A percentile compares a stretch with the other conserved stretches of the same genome.
Evolutionary conservation across 2,329 filamentous ascomycete genomes (phyloP).

Genomic region (Botryotinia calthae): DNA sequence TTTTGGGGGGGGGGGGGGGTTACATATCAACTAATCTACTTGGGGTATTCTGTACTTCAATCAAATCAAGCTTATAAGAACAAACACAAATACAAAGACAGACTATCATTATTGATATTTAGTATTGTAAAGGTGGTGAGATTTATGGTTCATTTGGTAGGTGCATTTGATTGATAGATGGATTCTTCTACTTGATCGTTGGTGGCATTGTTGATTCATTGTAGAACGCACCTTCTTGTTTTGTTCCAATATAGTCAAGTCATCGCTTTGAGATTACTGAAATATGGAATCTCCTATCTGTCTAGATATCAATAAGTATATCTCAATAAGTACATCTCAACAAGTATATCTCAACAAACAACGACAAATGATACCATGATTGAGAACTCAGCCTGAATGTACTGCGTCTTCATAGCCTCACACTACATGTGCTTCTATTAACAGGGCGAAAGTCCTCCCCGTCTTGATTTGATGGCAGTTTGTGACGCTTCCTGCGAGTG

Average conservation of each 20-base stretch:
- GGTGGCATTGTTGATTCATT: accelerated
- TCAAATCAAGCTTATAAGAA: too few relatives aligned
- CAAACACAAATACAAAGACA: too few relatives aligned
- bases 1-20: too few relatives aligned
- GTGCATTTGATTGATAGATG: background rate
- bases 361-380: background rate
- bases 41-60: too few relatives aligned
- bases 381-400: background rate
- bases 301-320: background rate
- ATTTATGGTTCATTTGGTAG: background rate
- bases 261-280: background rate
- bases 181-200: background rate
- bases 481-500: background rate
- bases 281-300: accelerated
- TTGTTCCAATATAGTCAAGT: too few relatives aligned
- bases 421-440: background rate
- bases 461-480: background rate
- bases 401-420: background rate
- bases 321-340: background rate
- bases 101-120: background rate
- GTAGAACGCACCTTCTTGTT: background rate
- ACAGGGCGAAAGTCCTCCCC: accelerated
- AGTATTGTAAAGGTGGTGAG: background rate
- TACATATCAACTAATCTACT: too few relatives aligned
- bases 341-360: background rate